Percentiles rank a stretch among this genome's conserved stretches.
phyloP scores from a whole-genome alignment of 768 basidiomycete genomes.

The Hygrocybe punicea region DNA sequence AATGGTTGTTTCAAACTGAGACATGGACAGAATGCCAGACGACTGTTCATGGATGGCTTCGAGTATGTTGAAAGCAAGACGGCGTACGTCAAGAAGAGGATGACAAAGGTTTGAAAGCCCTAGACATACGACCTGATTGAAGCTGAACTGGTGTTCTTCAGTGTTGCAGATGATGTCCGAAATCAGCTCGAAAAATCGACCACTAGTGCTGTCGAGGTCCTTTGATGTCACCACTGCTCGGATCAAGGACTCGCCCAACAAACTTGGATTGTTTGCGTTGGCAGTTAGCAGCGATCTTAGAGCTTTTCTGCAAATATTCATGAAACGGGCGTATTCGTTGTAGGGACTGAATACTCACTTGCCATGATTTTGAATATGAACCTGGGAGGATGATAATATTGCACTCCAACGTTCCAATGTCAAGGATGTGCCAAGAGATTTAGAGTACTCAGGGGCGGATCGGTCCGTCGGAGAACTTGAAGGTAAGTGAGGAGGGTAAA shows the following conservation, averaged over 20 bases:
- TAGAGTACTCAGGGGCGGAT: conserved; percentile 46
- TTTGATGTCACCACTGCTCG: conserved; percentile 64
- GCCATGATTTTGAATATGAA: conserved; percentile 49
- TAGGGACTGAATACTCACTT: conserved; percentile 48
- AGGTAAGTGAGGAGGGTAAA: conserved; percentile 59
- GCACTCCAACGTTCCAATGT: conserved; percentile 66
- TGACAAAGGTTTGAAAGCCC: conserved; percentile 85
- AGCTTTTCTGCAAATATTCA: conserved; percentile 57
- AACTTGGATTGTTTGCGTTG: conserved; percentile 48
- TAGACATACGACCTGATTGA: conserved; percentile 71
- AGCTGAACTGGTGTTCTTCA: conserved; percentile 58
- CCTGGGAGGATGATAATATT: conserved; percentile 60
- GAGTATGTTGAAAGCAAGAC: conserved; percentile 74
- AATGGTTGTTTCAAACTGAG: conserved; percentile 69
- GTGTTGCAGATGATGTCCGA: conserved; percentile 61
- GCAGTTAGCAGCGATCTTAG: conserved; percentile 64
- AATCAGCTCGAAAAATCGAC: conserved; percentile 75
- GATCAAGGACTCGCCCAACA: conserved; percentile 63
- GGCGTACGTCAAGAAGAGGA: conserved; percentile 57
- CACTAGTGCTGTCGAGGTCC: conserved; percentile 52
- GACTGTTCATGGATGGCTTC: conserved; percentile 68
- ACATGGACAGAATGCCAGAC: conserved; percentile 64
- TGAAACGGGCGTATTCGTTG: conserved; percentile 1
- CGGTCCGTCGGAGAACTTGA: conserved; percentile 65
- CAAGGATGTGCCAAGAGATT: conserved; percentile 49